Evolutionary conservation across 1,284 basidiomycete genomes (phyloP), one percentile per base, ranked within the genome.

Genomic region (Cutaneotrichosporon sp.): DNA sequence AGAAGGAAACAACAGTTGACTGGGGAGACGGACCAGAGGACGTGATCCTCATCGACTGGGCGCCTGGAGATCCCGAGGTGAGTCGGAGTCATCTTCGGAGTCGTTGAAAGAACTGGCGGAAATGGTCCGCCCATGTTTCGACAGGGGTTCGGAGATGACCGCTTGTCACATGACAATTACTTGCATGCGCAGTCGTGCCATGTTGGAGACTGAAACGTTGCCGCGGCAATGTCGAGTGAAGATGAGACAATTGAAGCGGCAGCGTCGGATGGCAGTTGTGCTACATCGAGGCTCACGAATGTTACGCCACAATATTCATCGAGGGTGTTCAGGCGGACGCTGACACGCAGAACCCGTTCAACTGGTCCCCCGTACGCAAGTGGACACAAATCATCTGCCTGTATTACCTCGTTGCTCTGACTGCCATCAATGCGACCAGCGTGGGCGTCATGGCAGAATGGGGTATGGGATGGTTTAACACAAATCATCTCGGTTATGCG

Each of bases 281-380:
- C n/a, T n/a, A n/a, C n/a, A n/a, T n/a, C n/a, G n/a, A n/a, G n/a
- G n/a, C n/a, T n/a, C n/a, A n/a, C n/a, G n/a, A n/a, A n/a, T n/a
- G n/a, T n/a, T n/a, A n/a, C n/a, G n/a, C n/a, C n/a, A n/a, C n/a
- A n/a, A n/a, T n/a, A n/a, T n/a, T 38, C 37, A 38, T 19, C 37
- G 20, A 38, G 16, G 6, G 7, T n/a, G 2, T n/a, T n/a, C 12
- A 11, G 16, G 5, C 12, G 22, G 4, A 20, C 24, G 33, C 53
- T 50, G n/a, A 54, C 32, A 8, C 1, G n/a, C 54, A 73, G 71
- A 63, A 69, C 51, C 71, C 71, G 1, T 62, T 67, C 56, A 70
- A 73, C 52, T 71, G 64, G 62, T 48, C 61, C 1, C 20, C 34
- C 12, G 6, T 17, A 3, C 55, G 62, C 37, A 71, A 71, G 60